phyloP scores from a whole-genome alignment of 2,329 filamentous ascomycete genomes.

The Aureobasidium sp. region DNA sequence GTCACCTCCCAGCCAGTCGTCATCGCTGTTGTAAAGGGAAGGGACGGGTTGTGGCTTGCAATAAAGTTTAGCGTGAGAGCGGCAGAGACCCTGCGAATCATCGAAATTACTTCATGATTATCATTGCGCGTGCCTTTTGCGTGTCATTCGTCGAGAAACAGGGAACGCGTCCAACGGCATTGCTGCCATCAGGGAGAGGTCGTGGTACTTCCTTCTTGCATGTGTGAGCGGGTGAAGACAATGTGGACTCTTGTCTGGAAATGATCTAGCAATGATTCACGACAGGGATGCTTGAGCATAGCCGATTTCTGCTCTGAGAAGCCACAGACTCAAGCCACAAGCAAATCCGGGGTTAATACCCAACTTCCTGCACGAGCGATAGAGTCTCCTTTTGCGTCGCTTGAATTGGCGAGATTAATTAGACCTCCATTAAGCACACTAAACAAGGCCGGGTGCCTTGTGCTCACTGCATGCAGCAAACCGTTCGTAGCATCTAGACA shows the following conservation, averaged over 20 bases:
- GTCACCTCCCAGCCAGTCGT: background rate
- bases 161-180: background rate
- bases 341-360: background rate
- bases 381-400: background rate
- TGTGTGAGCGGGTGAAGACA: no score
- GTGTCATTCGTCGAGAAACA: background rate
- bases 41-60: background rate
- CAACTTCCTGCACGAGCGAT: background rate
- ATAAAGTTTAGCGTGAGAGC: slow-evolving; percentile 3
- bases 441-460: background rate
- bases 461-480: background rate
- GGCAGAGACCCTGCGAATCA: slow-evolving; percentile 1
- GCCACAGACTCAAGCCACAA: background rate
- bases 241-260: background rate
- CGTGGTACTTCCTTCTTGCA: background rate
- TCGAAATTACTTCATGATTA: slow-evolving; percentile 8
- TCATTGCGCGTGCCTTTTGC: background rate
- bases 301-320: background rate
- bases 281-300: slow-evolving; percentile 3
- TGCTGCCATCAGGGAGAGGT: background rate
- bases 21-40: background rate
- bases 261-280: background rate
- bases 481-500: background rate
- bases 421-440: background rate
- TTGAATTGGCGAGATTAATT: background rate